Base-by-base conservation (phyloP, 768 basidiomycete genomes). In the Leccinum obscurum region DNA sequence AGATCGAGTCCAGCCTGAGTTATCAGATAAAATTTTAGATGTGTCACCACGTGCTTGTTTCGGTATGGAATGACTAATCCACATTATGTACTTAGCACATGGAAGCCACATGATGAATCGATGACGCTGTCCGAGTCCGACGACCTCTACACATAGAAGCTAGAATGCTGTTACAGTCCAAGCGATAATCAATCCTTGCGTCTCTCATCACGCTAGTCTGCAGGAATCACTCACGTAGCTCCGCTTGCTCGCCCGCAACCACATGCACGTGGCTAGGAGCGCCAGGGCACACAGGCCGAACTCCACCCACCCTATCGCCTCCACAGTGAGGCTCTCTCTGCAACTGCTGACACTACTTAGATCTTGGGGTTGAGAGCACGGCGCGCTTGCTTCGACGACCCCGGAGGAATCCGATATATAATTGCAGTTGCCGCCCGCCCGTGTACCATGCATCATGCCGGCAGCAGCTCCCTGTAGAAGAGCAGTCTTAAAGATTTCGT, bases 291-390 rank as follows among this genome's bases (percentile, higher is more conserved):
- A 87, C 20, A 92, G 70, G 7, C 79, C 81, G 62, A 90, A 86
- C 64, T 90, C 88, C 54, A 86, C 83, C 90, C 90, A 92, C 5
- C 88, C 89, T 15, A 92, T 69, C 1, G 86, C 86, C 72, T 89
- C 87, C 7, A 90, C 85, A 5, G 89, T 89, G 62, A 91, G 75
- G 2, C 83, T 83, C 70, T 90, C 85, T 64, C 87, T 80, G 74
- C 91, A 92, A 64, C 84, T 88, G 63, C 62, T 62, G 61, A 60
- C 26, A 58, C 61, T 58, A 61, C 63, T 70, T 54, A 65, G 65
- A 59, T 64, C 66, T 56, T 64, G 61, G 48, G 63, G 51, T 35
- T 67, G 61, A 57, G 58, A 58, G 60, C 67, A 71, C 3, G 72
- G 66, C 62, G 66, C 66, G 56, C 59, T 68, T 60, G 60, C 24